phyloP scores from a whole-genome alignment of 805 yeast genomes.

The Candida pseudoglaebosa region DNA sequence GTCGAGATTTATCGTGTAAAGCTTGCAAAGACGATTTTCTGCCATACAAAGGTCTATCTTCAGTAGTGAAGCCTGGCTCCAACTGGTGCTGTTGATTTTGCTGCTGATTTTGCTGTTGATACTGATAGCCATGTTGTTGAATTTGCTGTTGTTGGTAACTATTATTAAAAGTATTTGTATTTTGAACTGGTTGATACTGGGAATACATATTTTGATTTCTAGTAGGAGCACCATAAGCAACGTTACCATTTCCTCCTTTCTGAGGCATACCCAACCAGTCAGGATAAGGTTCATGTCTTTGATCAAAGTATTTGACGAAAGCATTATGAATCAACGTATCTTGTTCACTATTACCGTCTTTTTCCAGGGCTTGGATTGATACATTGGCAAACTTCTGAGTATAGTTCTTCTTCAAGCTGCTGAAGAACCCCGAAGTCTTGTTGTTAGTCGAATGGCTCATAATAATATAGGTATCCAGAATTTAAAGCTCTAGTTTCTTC shows the following conservation, averaged over 20 bases:
- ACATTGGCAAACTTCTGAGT: constrained; percentile 34
- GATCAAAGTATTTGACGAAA: constrained; percentile 35
- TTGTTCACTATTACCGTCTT: constrained; percentile 35
- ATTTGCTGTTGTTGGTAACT: constrained; percentile 12
- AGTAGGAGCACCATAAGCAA: not conserved
- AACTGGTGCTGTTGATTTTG: constrained; percentile 7
- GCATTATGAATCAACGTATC: constrained; percentile 43
- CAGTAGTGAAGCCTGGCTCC: constrained; percentile 1
- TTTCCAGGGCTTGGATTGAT: constrained; percentile 31
- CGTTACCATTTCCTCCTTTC: not conserved
- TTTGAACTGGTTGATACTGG: constrained; percentile 13
- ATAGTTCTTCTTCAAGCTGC: constrained; percentile 35
- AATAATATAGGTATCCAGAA: no score
- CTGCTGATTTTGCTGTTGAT: constrained; percentile 3
- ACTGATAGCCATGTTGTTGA: constrained; percentile 6
- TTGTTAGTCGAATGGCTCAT: constrained; percentile 5
- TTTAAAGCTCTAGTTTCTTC: no score
- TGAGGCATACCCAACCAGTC: constrained; percentile 38
- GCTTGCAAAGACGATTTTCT: constrained; percentile 35
- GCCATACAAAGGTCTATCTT: constrained; percentile 14
- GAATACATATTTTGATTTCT: constrained; percentile 9
- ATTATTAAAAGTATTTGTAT: constrained; percentile 11
- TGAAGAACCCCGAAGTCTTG: constrained; percentile 18
- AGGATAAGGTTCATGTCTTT: constrained; percentile 31
- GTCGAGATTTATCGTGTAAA: constrained; percentile 38